Base-by-base conservation (phyloP, 1,284 basidiomycete species). In the Afroboletus lepidellus region DNA sequence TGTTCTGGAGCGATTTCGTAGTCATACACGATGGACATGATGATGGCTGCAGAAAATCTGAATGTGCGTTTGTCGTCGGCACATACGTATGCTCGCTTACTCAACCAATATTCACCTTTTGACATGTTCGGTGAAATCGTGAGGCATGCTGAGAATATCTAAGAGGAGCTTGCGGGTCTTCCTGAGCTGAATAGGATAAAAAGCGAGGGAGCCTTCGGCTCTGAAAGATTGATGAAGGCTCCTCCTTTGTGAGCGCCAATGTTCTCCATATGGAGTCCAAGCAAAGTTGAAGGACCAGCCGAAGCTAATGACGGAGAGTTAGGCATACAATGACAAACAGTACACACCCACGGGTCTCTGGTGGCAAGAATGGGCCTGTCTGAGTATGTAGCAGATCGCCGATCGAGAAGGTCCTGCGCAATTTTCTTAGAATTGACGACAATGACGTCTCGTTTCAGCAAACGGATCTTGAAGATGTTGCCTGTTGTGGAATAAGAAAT, bases 201-300 rank as follows among this genome's bases (percentile, higher is more conserved):
- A 59, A 9, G 34, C 7, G 24, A 52, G 29, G 0, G 56, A 21
- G 1, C 62, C 54, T 32, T 69, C 58, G 3, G 56, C 49, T 38
- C 56, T 53, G 33, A 69, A 69, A 12, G 54, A 39, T 32, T 69
- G 65, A 23, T 69, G 65, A 36, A 66, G 63, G 2, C 65, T 43
- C 30, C 51, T 55, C 45, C 62, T 57, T 13, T 65, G 55, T 5
- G 41, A 47, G 12, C 67, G 60, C 67, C 65, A 66, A 5, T 20
- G 27, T 32, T 60, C 53, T 2, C 60, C 57, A 13, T 66, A 68
- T 27, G 21, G 43, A 34, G 48, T 21, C 38, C 51, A 64, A 8
- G 24, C 51, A 33, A 69, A 53, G 32, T 53, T 65, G 48, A 67
- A 68, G 13, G 48, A 51, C 46, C 55, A 61, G 27, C 67, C 64